Evolutionary conservation across 495 filamentous ascomycete genomes (phyloP).

Genomic region (Penicillium paradoxum): DNA sequence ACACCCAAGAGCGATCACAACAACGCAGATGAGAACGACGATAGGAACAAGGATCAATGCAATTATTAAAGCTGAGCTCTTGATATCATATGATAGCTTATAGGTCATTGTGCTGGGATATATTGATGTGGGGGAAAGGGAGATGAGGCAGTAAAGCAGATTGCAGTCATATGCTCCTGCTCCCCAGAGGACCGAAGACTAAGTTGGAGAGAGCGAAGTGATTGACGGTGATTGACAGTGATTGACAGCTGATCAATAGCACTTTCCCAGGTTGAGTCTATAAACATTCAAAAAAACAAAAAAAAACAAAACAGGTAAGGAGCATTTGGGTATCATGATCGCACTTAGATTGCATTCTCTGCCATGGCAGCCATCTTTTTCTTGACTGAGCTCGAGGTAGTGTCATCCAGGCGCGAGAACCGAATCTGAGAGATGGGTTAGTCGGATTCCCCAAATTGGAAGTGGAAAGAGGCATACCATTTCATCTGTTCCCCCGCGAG

Average conservation of each 20-base stretch:
- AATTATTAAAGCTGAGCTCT: constrained; percentile 39
- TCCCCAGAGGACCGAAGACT: not conserved
- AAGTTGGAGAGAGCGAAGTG: not conserved
- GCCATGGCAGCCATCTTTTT: constrained; percentile 54
- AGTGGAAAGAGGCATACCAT: constrained; percentile 41
- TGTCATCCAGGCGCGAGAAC: constrained; percentile 60
- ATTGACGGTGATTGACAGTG: no score
- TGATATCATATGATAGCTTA: constrained; percentile 29
- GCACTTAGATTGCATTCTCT: constrained; percentile 29
- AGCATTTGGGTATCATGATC: constrained; percentile 22
- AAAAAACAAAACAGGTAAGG: no score
- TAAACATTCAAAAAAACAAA: not conserved
- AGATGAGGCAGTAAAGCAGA: not conserved
- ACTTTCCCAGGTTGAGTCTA: not conserved
- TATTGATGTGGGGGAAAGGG: not conserved
- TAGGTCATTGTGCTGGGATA: constrained; percentile 25
- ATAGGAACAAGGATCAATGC: constrained; percentile 54
- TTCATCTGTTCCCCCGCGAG: constrained; percentile 57
- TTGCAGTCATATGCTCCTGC: not conserved
- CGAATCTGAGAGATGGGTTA: constrained; percentile 51
- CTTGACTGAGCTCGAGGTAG: constrained; percentile 54
- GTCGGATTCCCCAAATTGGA: not conserved
- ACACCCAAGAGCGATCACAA: constrained; percentile 44
- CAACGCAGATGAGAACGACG: constrained; percentile 38
- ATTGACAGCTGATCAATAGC: not conserved